Evolutionary conservation across 345 rosid species (phyloP).

Genomic region (Eucalyptus viminalis): DNA sequence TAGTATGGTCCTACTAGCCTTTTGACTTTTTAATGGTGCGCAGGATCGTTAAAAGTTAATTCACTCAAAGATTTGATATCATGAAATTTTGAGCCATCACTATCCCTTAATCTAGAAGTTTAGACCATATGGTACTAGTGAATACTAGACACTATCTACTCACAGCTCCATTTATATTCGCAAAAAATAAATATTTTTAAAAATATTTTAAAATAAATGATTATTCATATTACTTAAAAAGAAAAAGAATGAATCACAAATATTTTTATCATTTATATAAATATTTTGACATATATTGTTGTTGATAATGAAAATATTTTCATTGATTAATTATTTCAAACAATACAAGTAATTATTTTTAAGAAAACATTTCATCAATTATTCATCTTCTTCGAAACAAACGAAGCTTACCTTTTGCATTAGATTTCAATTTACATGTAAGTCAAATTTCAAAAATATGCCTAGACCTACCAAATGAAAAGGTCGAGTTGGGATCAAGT

Average conservation of each 20-base stretch:
- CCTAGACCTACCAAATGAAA: neutral
- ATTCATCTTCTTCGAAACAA: neutral
- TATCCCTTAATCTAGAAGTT: neutral
- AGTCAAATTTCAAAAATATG: neutral
- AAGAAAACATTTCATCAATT: neutral
- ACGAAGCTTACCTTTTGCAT: neutral
- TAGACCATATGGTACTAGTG: neutral
- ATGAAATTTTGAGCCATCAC: neutral
- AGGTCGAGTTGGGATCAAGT: accelerated
- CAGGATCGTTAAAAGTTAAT: neutral
- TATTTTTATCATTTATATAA: neutral
- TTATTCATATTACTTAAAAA: neutral
- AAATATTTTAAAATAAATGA: neutral
- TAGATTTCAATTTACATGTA: neutral
- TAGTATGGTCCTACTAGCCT: neutral
- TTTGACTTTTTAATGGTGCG: neutral
- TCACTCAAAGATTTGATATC: neutral
- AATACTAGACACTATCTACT: neutral
- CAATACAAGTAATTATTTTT: neutral
- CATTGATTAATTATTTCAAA: neutral
- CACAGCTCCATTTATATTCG: neutral
- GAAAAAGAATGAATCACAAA: neutral
- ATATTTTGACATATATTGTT: neutral
- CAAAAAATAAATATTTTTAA: too few relatives aligned
- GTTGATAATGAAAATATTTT: neutral